These are phyloP conservation scores for Ophiocordyceps polyrhachis-furcata DNA, from an alignment of 2,329 filamentous ascomycete genomes.

Conservation along the genomic window DNA sequence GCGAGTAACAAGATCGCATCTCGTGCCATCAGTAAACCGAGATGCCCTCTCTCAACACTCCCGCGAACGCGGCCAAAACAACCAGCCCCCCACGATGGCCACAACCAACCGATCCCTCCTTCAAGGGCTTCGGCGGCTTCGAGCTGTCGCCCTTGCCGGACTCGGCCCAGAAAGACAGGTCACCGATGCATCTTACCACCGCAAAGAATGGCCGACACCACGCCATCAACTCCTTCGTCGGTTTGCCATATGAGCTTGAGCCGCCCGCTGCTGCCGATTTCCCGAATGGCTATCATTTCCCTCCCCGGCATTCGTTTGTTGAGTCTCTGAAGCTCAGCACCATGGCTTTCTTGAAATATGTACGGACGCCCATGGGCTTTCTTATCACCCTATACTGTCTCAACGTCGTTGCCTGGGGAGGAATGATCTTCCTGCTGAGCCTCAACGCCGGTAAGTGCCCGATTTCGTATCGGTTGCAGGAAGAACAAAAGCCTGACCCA, in stretches of 20 bases:
- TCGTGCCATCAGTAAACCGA: background rate
- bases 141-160: background rate
- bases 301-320: slow-evolving; percentile 38
- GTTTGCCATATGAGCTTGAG: slow-evolving; percentile 3
- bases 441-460: slow-evolving; percentile 37
- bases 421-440: slow-evolving; percentile 74
- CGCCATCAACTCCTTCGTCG: background rate
- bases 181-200: background rate
- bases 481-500: background rate
- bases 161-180: background rate
- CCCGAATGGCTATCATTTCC: slow-evolving; percentile 48
- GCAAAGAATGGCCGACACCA: background rate
- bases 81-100: background rate
- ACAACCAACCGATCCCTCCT: background rate
- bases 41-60: background rate
- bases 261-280: slow-evolving; percentile 22
- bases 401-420: slow-evolving; percentile 76
- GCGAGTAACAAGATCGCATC: background rate
- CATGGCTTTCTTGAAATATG: slow-evolving; percentile 51
- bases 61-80: background rate
- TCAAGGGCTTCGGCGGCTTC: background rate
- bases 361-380: slow-evolving; percentile 57
- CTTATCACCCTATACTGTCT: slow-evolving; percentile 61
- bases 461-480: background rate
- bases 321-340: slow-evolving; percentile 39